Percentiles rank a stretch among this genome's conserved stretches.
These are phyloP conservation scores for Talaromyces trachyspermus DNA, from an alignment of 495 filamentous ascomycete genomes.

Conservation along the genomic window DNA sequence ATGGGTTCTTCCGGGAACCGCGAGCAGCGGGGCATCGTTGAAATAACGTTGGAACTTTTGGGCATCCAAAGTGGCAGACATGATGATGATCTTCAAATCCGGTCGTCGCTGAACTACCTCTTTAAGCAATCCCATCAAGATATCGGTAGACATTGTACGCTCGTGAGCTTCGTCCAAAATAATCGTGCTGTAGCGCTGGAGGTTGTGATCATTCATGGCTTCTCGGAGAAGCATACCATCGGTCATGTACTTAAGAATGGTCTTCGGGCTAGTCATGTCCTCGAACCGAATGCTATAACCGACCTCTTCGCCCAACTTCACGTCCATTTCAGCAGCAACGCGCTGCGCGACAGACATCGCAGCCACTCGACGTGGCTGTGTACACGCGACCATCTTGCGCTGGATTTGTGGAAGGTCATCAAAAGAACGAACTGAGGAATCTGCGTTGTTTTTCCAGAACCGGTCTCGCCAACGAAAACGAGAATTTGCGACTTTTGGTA, in stretches of 20 bases:
- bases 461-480: slow-evolving; percentile 97
- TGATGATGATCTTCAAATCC: slow-evolving; percentile 94
- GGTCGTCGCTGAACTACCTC: slow-evolving; percentile 69
- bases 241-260: slow-evolving; percentile 98
- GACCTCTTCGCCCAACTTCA: slow-evolving; percentile 87
- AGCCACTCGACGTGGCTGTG: slow-evolving; percentile 93
- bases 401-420: slow-evolving; percentile 87
- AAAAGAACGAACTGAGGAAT: slow-evolving; percentile 98
- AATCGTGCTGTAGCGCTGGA: slow-evolving; percentile 91
- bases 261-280: slow-evolving; percentile 85
- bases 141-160: slow-evolving; percentile 89
- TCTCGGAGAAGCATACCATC: slow-evolving; percentile 98
- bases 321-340: slow-evolving; percentile 96
- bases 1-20: slow-evolving; percentile 91
- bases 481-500: slow-evolving; percentile 93
- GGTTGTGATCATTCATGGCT: slow-evolving; percentile 92
- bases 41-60: slow-evolving; percentile 99
- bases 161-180: slow-evolving; percentile 99
- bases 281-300: slow-evolving; percentile 99
- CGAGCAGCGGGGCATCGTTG: slow-evolving; percentile 83
- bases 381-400: slow-evolving; percentile 90
- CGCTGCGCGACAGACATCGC: slow-evolving; percentile 99
- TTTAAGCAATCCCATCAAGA: slow-evolving; percentile 91
- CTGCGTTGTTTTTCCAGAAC: slow-evolving; percentile 98
- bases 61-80: slow-evolving; percentile 95